Conservation (phyloP, 345 rosid genomes). For the Passiflora organensis region DNA sequence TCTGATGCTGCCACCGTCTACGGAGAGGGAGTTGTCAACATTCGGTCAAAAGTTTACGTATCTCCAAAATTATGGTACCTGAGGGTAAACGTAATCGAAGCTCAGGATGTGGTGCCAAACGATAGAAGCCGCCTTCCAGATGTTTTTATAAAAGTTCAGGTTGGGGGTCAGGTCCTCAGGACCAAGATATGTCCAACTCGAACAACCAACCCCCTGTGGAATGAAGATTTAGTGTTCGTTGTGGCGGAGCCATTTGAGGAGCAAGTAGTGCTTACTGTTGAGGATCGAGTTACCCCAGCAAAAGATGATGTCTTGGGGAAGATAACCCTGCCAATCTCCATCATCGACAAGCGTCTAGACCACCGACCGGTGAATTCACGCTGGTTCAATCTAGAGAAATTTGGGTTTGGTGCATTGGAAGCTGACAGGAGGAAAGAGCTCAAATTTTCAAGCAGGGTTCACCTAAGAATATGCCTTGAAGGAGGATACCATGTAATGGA, state of each 20-base stretch:
- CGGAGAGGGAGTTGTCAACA: neutral
- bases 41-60: neutral
- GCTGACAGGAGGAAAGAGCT: constrained; percentile 1
- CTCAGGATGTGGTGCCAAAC: neutral
- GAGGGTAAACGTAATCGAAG: neutral
- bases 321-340: neutral
- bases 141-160: neutral
- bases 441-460: neutral
- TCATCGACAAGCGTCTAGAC: neutral
- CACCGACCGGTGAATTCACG: neutral
- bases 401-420: neutral
- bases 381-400: neutral
- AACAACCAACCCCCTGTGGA: neutral
- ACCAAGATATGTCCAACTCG: neutral
- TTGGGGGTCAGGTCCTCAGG: neutral
- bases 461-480: neutral
- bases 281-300: neutral
- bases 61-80: neutral
- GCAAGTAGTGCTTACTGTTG: neutral
- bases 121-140: neutral
- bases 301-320: neutral
- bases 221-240: neutral
- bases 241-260: neutral
- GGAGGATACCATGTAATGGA: neutral
- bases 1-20: neutral